Conservation (phyloP, 352 stramenopile genomes). For the Globisporangium carolinianum region DNA sequence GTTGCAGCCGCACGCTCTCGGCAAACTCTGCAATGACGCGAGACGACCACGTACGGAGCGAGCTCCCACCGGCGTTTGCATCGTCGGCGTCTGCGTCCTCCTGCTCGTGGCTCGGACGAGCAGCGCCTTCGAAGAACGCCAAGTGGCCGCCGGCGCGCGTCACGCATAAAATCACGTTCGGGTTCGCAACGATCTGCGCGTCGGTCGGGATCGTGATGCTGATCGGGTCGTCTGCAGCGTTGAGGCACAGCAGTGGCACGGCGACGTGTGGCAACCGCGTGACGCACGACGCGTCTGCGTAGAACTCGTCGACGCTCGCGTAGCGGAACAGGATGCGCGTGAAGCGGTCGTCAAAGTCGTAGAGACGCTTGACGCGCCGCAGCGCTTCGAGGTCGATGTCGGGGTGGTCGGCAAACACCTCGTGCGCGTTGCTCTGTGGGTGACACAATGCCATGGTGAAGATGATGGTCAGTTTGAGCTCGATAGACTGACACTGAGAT, state of each 20-base stretch:
- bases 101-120: neutral
- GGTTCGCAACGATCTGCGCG: slow-evolving; percentile 28
- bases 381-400: slow-evolving; percentile 39
- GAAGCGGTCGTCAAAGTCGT: slow-evolving; percentile 58
- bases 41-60: slow-evolving; percentile 25
- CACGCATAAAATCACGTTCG: slow-evolving; percentile 38
- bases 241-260: slow-evolving; percentile 43
- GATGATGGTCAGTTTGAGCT: neutral
- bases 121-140: slow-evolving; percentile 31
- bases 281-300: slow-evolving; percentile 33
- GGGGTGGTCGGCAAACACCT: slow-evolving; percentile 40
- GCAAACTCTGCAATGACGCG: slow-evolving; percentile 34
- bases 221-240: slow-evolving; percentile 48
- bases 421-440: slow-evolving; percentile 45
- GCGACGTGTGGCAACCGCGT: slow-evolving; percentile 25
- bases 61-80: neutral
- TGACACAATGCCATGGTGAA: neutral
- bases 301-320: slow-evolving; percentile 32
- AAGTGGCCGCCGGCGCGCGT: slow-evolving; percentile 44
- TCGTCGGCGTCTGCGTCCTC: slow-evolving; percentile 1
- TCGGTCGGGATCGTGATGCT: slow-evolving; percentile 23
- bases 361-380: slow-evolving; percentile 26
- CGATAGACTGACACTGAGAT: neutral
- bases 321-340: slow-evolving; percentile 54
- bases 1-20: slow-evolving; percentile 16